phyloP scores from a whole-genome alignment of 495 filamentous ascomycete species.

The Lentithecium fluviatile region DNA sequence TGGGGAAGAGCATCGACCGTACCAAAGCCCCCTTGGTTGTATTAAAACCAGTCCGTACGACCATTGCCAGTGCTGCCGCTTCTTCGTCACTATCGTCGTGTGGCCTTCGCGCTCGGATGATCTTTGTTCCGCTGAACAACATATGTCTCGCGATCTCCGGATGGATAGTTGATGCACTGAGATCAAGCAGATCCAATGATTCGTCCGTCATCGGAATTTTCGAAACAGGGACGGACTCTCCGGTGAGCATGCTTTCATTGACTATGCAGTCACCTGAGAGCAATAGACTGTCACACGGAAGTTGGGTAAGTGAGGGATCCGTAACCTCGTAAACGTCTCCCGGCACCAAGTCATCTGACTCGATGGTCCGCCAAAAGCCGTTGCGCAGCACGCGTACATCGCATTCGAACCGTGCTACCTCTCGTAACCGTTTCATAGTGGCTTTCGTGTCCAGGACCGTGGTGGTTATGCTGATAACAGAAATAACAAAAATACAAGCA shows the following conservation, averaged over 20 bases:
- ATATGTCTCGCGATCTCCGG: slow-evolving; percentile 82
- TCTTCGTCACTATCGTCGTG: slow-evolving; percentile 84
- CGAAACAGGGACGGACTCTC: slow-evolving; percentile 95
- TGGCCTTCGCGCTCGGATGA: slow-evolving; percentile 84
- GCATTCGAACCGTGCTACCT: slow-evolving; percentile 92
- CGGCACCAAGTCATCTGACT: slow-evolving; percentile 85
- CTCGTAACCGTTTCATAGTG: slow-evolving; percentile 87
- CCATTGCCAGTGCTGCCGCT: slow-evolving; percentile 86
- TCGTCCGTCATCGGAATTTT: slow-evolving; percentile 86
- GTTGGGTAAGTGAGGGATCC: slow-evolving; percentile 88
- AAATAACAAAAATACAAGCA: slow-evolving; percentile 92
- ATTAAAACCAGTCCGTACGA: slow-evolving; percentile 91
- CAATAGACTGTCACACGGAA: slow-evolving; percentile 90
- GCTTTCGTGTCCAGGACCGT: slow-evolving; percentile 88
- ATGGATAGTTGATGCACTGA: slow-evolving; percentile 73
- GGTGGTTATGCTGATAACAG: slow-evolving; percentile 81
- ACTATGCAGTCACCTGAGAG: slow-evolving; percentile 96
- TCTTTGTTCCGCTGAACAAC: slow-evolving; percentile 91
- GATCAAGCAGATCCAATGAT: slow-evolving; percentile 68
- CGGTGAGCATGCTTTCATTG: slow-evolving; percentile 99
- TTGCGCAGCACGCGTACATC: slow-evolving; percentile 89
- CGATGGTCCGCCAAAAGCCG: slow-evolving; percentile 90
- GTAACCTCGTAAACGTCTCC: slow-evolving; percentile 98
- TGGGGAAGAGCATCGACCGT: slow-evolving; percentile 97
- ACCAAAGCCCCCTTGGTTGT: slow-evolving; percentile 96